Percentiles rank a stretch among this genome's conserved stretches.
These are phyloP conservation scores for Chaetomiaceae sp. DNA, from an alignment of 2,329 filamentous ascomycete genomes.

Conservation along the genomic window DNA sequence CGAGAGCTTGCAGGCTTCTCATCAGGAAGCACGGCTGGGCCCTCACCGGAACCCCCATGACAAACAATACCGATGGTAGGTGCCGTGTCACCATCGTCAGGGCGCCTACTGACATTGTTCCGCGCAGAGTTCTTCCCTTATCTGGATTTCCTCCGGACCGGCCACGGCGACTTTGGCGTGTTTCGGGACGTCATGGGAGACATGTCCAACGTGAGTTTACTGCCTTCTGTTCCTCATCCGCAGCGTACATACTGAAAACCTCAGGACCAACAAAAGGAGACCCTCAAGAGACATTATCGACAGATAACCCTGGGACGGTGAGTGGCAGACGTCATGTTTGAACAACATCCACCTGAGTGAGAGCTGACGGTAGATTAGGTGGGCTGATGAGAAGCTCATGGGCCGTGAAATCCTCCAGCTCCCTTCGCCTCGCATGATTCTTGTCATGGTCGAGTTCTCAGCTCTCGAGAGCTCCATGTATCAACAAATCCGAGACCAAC, in stretches of 20 bases:
- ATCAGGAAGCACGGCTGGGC: conserved; percentile 12
- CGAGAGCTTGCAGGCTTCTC: conserved; percentile 15
- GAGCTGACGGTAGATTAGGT: neutral
- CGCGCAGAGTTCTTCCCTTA: conserved; percentile 8
- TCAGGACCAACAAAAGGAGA: neutral
- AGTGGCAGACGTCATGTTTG: neutral
- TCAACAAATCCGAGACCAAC: neutral
- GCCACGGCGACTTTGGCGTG: neutral
- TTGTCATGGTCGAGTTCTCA: neutral
- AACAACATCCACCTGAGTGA: too few species aligned
- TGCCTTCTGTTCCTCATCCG: too few species aligned
- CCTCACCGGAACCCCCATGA: conserved; percentile 18
- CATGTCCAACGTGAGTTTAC: neutral
- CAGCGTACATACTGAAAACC: neutral
- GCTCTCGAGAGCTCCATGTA: neutral
- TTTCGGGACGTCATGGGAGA: conserved; percentile 3
- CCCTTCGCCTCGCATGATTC: neutral
- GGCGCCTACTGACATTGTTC: neutral
- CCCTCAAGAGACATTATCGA: neutral
- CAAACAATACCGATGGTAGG: conserved; percentile 13
- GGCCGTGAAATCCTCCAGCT: conserved; percentile 16
- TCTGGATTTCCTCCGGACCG: conserved; percentile 11
- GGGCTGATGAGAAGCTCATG: conserved; percentile 8
- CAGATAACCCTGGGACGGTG: conserved; percentile 2
- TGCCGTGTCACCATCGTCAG: neutral